Percentiles rank a stretch among this genome's conserved stretches.
These are phyloP conservation scores for Ascosphaera apis DNA, from an alignment of 2,329 filamentous ascomycete genomes.

Conservation along the genomic window DNA sequence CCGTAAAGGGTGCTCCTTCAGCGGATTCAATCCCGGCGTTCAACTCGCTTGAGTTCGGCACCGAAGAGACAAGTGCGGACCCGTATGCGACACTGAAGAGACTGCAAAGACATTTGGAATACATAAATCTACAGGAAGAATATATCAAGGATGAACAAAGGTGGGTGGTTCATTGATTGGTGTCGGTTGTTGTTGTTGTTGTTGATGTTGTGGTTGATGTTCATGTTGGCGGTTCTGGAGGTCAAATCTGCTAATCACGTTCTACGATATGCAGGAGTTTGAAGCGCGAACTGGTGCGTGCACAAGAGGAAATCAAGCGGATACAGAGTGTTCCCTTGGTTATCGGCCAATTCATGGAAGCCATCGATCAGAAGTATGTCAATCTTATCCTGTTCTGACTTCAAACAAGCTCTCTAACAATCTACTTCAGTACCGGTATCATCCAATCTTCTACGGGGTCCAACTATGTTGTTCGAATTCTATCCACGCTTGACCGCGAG, in stretches of 20 bases:
- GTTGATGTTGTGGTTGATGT: not conserved
- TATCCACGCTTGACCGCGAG: slow-evolving; percentile 95
- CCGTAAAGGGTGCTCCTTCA: slow-evolving; percentile 58
- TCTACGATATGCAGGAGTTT: slow-evolving; percentile 39
- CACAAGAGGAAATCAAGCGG: slow-evolving; percentile 97
- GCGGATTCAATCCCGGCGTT: slow-evolving; percentile 66
- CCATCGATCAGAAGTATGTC: slow-evolving; percentile 89
- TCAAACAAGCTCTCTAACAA: slow-evolving; percentile 1
- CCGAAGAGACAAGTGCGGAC: slow-evolving; percentile 54
- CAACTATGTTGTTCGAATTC: slow-evolving; percentile 95
- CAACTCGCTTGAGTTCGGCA: slow-evolving; percentile 58
- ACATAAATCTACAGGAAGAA: slow-evolving; percentile 91
- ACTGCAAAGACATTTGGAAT: slow-evolving; percentile 90
- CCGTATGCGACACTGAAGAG: slow-evolving; percentile 94
- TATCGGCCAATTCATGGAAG: slow-evolving; percentile 99
- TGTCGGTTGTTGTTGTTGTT: not conserved
- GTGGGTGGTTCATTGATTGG: slow-evolving; percentile 19
- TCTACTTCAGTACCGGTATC: slow-evolving; percentile 56
- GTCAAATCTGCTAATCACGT: slow-evolving; percentile 4
- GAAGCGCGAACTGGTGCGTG: slow-evolving; percentile 89
- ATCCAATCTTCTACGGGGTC: slow-evolving; percentile 96
- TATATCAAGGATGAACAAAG: slow-evolving; percentile 99
- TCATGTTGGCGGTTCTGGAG: not conserved
- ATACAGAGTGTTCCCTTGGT: slow-evolving; percentile 96
- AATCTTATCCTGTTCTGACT: not conserved